phyloP scores from a whole-genome alignment of 306 rosid species.

The Adenanthera pavonina region DNA sequence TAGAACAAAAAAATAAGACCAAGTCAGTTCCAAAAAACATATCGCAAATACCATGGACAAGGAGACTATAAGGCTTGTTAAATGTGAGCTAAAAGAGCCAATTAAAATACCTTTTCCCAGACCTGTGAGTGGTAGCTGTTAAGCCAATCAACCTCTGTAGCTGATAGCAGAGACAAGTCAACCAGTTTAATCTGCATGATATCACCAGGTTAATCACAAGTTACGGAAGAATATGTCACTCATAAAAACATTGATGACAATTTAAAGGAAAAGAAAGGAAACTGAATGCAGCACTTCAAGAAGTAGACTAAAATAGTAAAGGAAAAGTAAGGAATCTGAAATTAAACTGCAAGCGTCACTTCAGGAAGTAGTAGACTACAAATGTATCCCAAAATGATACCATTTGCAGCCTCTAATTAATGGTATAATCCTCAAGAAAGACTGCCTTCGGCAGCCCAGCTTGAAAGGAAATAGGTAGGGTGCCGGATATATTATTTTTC shows the following conservation, averaged over 20 bases:
- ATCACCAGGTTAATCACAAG: constrained; percentile 30
- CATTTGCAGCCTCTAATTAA: constrained; percentile 11
- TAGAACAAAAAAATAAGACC: not conserved
- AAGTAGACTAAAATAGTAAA: not conserved
- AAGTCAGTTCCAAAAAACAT: not conserved
- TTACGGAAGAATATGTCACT: constrained; percentile 28
- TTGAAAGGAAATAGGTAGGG: not conserved
- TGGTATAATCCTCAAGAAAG: not conserved
- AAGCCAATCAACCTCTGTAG: constrained; percentile 75
- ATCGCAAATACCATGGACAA: constrained; percentile 15
- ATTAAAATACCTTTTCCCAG: constrained; percentile 83
- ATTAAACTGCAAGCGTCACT: not conserved
- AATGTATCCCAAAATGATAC: not conserved
- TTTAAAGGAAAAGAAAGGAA: constrained; percentile 24
- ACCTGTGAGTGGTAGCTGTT: constrained; percentile 83
- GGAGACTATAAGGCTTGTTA: not conserved
- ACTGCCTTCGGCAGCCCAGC: not conserved
- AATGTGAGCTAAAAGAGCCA: not conserved
- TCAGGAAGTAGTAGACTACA: constrained; percentile 16
- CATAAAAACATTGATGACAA: not conserved
- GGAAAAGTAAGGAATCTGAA: constrained; percentile 29
- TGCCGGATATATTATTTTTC: too few species aligned
- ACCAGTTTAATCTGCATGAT: constrained; percentile 81
- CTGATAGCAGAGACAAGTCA: constrained; percentile 76
- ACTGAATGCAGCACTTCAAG: constrained; percentile 23